Evolutionary conservation across 495 filamentous ascomycete species (phyloP).

Genomic region (Talaromyces borbonicus): DNA sequence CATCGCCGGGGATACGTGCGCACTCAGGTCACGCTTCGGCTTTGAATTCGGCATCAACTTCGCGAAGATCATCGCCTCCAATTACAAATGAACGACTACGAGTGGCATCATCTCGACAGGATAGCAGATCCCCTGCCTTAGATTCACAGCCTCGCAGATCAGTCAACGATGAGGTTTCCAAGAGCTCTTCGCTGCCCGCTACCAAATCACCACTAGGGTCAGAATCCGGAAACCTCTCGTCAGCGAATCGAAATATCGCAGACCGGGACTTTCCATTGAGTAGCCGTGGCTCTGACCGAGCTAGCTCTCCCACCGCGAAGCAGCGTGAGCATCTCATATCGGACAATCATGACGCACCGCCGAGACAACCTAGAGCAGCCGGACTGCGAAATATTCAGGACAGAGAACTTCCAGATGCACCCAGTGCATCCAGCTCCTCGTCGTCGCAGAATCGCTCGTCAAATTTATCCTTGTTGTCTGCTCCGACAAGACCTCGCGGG

Average conservation of each 20-base stretch:
- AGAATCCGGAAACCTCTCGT: background rate
- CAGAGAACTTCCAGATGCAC: constrained; percentile 21
- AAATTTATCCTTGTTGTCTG: constrained; percentile 43
- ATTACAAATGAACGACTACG: constrained; percentile 18
- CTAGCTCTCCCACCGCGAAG: background rate
- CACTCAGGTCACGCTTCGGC: constrained; percentile 23
- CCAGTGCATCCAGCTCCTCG: constrained; percentile 31
- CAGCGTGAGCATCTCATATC: background rate
- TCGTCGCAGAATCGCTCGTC: constrained; percentile 38
- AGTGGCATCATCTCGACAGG: constrained; percentile 11
- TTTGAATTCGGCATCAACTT: constrained; percentile 28
- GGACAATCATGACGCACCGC: background rate
- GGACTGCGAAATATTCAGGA: constrained; percentile 17
- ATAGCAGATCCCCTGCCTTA: constrained; percentile 20
- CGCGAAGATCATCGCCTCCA: constrained; percentile 29
- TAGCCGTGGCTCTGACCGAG: background rate
- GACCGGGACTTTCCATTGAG: too few species aligned
- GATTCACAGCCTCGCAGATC: constrained; percentile 3
- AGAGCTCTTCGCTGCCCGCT: background rate
- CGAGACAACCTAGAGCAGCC: background rate
- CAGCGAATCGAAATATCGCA: background rate
- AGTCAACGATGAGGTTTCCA: constrained; percentile 2
- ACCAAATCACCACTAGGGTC: background rate
- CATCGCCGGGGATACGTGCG: constrained; percentile 17
- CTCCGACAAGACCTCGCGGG: constrained; percentile 51